Evolutionary conservation across 176 grass and related monocot species (phyloP), one percentile per base, ranked within the genome.

Genomic region (Dactylis glomerata): DNA sequence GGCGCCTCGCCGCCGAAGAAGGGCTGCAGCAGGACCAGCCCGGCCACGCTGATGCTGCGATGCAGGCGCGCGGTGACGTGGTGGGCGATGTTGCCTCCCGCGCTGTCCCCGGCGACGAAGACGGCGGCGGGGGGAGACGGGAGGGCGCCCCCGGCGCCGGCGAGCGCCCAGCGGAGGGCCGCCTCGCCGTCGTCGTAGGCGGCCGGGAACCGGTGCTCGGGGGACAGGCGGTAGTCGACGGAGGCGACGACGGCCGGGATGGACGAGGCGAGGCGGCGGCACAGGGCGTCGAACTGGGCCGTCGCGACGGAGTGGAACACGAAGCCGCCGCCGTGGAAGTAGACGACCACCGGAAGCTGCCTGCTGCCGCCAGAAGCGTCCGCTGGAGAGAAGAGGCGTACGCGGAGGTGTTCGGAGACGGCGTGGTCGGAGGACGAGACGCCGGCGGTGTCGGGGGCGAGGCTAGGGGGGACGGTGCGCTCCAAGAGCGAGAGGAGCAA

Each of bases 271-370:
- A 89, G 45, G 27, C 70, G 90, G 30, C 87, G 78, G 72, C 90
- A 92, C 37, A 89, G 78, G 5, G 52, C 65, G 28, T 92, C 90
- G 75, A 50, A 80, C 45, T 78, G 54, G 0, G 65, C 54, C 31
- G 80, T 68, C 17, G 83, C 70, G 8, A 28, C 63, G 10, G 89
- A 91, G 76, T 82, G 64, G 74, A 84, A 87, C 22, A 77, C 63
- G 83, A 92, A 89, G 37, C 89, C 87, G 16, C 80, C 87, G 70
- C 86, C 89, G 37, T 94, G 89, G 76, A 89, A 92, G 77, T 94
- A 94, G 0, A 92, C 46, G 27, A 87, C 14, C 59, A 89, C 59
- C 15, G 84, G 84, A 11, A 87, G 83, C 14, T 62, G 2, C 22
- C 8, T 9, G 46, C 11, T 3, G 6, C 10, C 40, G 0, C 49